Conservation (phyloP, 2,329 filamentous ascomycete species). For the Diaporthe citrichinensis region DNA sequence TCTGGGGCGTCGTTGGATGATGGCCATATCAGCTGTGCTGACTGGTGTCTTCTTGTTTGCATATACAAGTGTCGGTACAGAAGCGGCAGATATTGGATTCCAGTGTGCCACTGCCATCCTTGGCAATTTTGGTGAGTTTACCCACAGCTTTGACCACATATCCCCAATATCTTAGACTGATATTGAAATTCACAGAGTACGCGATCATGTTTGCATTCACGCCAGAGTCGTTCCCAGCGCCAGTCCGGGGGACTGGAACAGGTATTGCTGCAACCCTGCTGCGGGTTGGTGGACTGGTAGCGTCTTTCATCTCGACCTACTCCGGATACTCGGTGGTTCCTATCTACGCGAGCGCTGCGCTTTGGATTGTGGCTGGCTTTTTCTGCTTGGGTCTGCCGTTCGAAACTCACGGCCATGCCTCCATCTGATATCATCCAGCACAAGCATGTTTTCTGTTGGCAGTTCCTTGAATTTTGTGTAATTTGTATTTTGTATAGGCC, state of each 20-base stretch:
- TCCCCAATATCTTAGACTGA: neutral
- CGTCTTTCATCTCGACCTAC: constrained; percentile 59
- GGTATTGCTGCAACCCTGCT: constrained; percentile 59
- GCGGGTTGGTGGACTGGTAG: constrained; percentile 55
- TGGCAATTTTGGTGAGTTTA: constrained; percentile 55
- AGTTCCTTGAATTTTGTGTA: neutral
- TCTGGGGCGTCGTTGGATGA: constrained; percentile 59
- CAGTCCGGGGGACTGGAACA: constrained; percentile 67
- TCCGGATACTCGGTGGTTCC: constrained; percentile 58
- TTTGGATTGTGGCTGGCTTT: constrained; percentile 59
- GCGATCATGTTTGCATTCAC: constrained; percentile 62
- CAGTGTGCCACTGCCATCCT: constrained; percentile 61
- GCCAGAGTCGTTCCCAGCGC: constrained; percentile 70
- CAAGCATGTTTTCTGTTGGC: neutral
- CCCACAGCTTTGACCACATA: neutral
- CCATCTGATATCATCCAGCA: constrained; percentile 44
- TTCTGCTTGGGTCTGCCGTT: constrained; percentile 59
- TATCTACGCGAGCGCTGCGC: constrained; percentile 60
- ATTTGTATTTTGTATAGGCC: neutral
- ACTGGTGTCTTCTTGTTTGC: constrained; percentile 63
- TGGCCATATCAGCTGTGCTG: constrained; percentile 58
- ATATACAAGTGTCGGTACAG: constrained; percentile 57
- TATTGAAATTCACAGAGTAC: constrained; percentile 47
- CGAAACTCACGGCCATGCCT: constrained; percentile 57
- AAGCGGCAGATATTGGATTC: constrained; percentile 55